Conservation (phyloP, 805 yeast species). For the Candida easanensis region DNA sequence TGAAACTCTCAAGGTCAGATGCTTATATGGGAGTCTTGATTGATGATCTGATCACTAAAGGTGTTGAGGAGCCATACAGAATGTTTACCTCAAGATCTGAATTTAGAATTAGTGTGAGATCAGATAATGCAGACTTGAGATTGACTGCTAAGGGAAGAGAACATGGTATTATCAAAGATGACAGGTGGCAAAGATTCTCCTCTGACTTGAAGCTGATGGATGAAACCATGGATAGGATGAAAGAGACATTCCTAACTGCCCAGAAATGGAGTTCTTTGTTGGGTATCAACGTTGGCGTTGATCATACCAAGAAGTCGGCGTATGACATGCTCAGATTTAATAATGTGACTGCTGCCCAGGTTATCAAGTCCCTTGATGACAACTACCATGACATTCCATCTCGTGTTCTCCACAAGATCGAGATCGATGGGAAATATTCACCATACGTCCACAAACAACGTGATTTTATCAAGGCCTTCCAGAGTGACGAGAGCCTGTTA, state of each 20-base stretch:
- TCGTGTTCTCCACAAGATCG: slow-evolving; percentile 56
- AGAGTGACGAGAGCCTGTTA: slow-evolving; percentile 72
- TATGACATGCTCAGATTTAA: slow-evolving; percentile 68
- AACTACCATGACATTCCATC: slow-evolving; percentile 32
- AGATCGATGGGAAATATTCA: slow-evolving; percentile 78
- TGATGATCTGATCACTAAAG: slow-evolving; percentile 92
- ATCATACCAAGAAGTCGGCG: slow-evolving; percentile 54
- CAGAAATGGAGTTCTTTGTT: slow-evolving; percentile 57
- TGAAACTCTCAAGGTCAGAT: slow-evolving; percentile 68
- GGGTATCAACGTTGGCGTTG: slow-evolving; percentile 50
- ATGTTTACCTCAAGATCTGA: slow-evolving; percentile 98
- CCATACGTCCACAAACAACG: slow-evolving; percentile 76
- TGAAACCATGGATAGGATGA: slow-evolving; percentile 43
- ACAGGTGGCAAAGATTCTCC: slow-evolving; percentile 49
- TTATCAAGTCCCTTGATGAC: slow-evolving; percentile 15
- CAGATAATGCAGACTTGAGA: slow-evolving; percentile 91
- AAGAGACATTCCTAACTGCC: slow-evolving; percentile 46
- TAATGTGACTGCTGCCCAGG: slow-evolving; percentile 29
- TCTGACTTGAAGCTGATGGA: slow-evolving; percentile 45
- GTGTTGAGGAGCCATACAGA: slow-evolving; percentile 94
- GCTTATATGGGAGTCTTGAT: slow-evolving; percentile 91
- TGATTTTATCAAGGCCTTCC: slow-evolving; percentile 69
- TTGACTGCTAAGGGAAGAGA: slow-evolving; percentile 66
- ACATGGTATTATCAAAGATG: slow-evolving; percentile 63
- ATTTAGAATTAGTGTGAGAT: slow-evolving; percentile 82